Evolutionary conservation across 139 green algal species (phyloP), one percentile per base, ranked within the genome.

Genomic region (Chlamydomonas sp.): DNA sequence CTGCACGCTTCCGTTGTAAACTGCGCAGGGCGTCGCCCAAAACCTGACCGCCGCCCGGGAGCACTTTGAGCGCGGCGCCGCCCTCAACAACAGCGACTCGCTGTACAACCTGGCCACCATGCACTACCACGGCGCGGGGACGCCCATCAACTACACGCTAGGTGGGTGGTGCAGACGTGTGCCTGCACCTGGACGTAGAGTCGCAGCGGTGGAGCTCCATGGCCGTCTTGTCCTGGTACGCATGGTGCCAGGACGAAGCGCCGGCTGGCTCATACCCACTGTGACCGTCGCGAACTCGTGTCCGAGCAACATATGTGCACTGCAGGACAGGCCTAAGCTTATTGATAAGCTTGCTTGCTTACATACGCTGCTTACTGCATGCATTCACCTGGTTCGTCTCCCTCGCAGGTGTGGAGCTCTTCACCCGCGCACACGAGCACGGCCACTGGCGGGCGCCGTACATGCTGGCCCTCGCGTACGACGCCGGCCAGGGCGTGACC

Each of bases 101-200:
- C 72, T 92, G 31, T 94, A 88, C 92, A 95, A 94, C 87, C 83
- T 95, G 77, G 92, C 80, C 1, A 89, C 83, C 75, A 92, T 95
- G 91, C 68, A 93, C 83, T 78, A 82, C 57, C 75, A 86, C 12
- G 92, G 92, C 5, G 31, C 88, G 15, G 83, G 85, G 4, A 86
- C 79, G 58, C 17, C 69, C 3, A 20, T 67, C 6, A 90, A 93
- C 81, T 79, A 83, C 31, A 84, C 85, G 14, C 17, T 73, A 79
- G 78, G 68, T 77, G 78, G 15, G 66, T 63, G 79, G 10, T 20
- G 71, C 14, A 18, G 66, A 18, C 2, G 10, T 17, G 71, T 18
- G 71, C 18, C 17, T 6, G 71, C 18, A 76, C 2, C 71, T 76
- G 71, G 10, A 18, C 8, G 8, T 18, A 12, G 16, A 18, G 18